Evolutionary conservation across 2,329 filamentous ascomycete genomes (phyloP), one percentile per base, ranked within the genome.

Genomic region (Sarocladium kiliense): DNA sequence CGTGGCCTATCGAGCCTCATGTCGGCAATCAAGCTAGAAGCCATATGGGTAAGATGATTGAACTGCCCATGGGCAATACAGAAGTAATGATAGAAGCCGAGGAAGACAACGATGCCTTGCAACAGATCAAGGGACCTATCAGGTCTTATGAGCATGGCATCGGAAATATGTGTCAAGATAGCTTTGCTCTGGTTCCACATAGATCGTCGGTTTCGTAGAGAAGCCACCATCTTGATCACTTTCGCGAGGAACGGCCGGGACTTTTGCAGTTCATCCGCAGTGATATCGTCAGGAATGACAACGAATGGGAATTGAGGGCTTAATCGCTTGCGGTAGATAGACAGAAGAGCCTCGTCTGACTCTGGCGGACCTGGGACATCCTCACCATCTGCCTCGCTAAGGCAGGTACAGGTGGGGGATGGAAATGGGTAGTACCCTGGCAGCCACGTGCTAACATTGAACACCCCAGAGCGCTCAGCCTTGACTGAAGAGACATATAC

Each of bases 1-100:
- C 37, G 54, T 34, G 56, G 54, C 49, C 54, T 55, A 32, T 58
- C 56, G 26, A 58, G 49, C 49, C 56, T 55, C 56, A 58, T 58
- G 27, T 55, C 56, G 27, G 39, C 56, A 42, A 58, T 54, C 47
- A 58, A 54, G 30, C 56, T 58, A 30, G 56, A 58, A 42, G 56
- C 56, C 7, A 58, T 54, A 50, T 58, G 54, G 41, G 56, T 26
- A 16, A 58, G 54, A 27, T 14, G 53, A 39, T 39, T 55, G 49
- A 58, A 55, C 47, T 55, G 47, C 23, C 56, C 56, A 56, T 58
- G 56, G 39, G 56, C 56, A 50, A 58, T 53, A 56, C 56, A 58
- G 37, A 58, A 58, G 54, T 58, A 58, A 50, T 58, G 56, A 50
- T 47, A 56, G 54, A 58, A 58, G 39, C 56, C 54, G 23, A 58